A percentile compares a stretch with the other conserved stretches of the same genome.
Conservation (phyloP, 257 asterid species). For the Leonotis leonurus region DNA sequence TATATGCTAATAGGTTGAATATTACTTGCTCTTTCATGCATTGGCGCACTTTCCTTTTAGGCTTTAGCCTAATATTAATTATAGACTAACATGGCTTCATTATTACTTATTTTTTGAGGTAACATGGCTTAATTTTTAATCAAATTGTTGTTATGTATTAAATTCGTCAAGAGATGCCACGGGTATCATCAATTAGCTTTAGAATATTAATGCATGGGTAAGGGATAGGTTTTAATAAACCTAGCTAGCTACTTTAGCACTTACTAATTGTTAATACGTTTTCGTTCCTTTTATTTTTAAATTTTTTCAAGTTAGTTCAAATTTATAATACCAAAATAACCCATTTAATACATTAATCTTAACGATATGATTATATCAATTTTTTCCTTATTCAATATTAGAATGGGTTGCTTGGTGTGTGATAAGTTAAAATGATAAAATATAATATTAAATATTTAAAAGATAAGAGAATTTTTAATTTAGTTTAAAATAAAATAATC, state of each 20-base stretch:
- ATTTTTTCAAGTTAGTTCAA: no score
- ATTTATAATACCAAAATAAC: not conserved
- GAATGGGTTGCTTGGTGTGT: no score
- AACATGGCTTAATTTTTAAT: not conserved
- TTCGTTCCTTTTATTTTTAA: not conserved
- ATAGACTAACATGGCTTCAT: not conserved
- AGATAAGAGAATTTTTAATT: no score
- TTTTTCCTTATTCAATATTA: conserved; percentile 39
- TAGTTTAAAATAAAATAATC: no score
- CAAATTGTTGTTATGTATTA: not conserved
- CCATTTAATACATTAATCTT: not conserved
- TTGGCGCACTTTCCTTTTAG: no score
- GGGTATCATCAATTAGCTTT: not conserved
- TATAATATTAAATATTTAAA: no score
- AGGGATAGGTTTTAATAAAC: not conserved
- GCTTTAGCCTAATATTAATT: not conserved
- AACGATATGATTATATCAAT: conserved; percentile 9
- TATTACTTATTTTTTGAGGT: no score
- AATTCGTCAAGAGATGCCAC: not conserved
- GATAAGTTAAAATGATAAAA: no score
- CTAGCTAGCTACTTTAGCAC: conserved; percentile 15
- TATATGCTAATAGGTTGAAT: no score
- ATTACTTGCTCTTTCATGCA: no score
- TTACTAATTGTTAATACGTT: conserved; percentile 13
- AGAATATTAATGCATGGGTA: no score